These are phyloP conservation scores for Pholiota microspora DNA, from an alignment of 768 basidiomycete species.

Conservation along the genomic window DNA sequence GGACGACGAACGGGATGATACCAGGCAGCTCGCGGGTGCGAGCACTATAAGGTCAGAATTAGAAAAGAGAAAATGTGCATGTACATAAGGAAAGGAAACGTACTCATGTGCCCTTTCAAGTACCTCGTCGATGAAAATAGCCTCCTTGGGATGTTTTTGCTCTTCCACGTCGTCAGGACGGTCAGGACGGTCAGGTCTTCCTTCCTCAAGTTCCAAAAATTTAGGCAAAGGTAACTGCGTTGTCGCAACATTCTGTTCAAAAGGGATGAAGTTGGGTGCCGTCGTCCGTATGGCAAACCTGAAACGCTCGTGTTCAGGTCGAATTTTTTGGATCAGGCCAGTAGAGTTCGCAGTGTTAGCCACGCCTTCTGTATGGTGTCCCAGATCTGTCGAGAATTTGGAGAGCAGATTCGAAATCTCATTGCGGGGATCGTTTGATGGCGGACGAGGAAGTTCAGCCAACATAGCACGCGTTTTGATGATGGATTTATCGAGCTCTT, in stretches of 20 bases:
- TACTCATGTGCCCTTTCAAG: slow-evolving; percentile 44
- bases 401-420: slow-evolving; percentile 52
- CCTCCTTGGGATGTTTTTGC: background rate
- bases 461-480: slow-evolving; percentile 33
- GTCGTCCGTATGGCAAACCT: slow-evolving; percentile 45
- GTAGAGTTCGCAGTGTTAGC: slow-evolving; percentile 29
- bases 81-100: slow-evolving; percentile 13
- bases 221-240: slow-evolving; percentile 13
- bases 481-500: slow-evolving; percentile 52
- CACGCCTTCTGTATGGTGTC: slow-evolving; percentile 48
- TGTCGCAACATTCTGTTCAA: slow-evolving; percentile 21
- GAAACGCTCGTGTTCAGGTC: slow-evolving; percentile 47
- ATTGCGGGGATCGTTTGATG: slow-evolving; percentile 51
- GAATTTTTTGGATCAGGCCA: slow-evolving; percentile 58
- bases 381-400: slow-evolving; percentile 44
- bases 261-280: slow-evolving; percentile 59
- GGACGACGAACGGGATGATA: slow-evolving; percentile 62
- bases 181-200: background rate
- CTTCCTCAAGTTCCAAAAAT: slow-evolving; percentile 19
- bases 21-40: slow-evolving; percentile 71
- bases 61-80: background rate
- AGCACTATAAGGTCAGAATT: no score
- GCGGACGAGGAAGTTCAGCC: slow-evolving; percentile 42
- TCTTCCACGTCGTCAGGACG: background rate
- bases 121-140: slow-evolving; percentile 58